Evolutionary conservation across 306 rosid species (phyloP).

Genomic region (Rubus parviflorus): DNA sequence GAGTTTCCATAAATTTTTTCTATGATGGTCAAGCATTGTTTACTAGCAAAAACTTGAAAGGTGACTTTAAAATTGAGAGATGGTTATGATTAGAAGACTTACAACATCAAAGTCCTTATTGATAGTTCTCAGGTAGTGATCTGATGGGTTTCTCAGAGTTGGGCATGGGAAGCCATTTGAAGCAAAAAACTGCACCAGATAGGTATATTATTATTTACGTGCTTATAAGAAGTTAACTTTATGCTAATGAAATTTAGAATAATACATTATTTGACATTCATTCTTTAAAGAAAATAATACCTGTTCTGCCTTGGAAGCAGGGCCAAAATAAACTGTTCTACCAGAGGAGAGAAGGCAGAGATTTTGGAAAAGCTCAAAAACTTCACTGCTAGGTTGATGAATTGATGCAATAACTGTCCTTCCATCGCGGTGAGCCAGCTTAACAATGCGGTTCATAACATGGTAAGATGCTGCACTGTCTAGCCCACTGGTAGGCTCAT

Average conservation of each 20-base stretch:
- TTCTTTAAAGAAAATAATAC: not conserved
- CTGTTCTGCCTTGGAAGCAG: slow-evolving; percentile 34
- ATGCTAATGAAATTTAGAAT: not conserved
- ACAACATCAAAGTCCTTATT: slow-evolving; percentile 74
- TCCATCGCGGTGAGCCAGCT: slow-evolving; percentile 40
- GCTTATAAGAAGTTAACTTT: not conserved
- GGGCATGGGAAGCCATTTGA: slow-evolving; percentile 72
- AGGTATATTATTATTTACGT: not conserved
- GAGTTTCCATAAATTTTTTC: not conserved
- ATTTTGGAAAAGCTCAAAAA: slow-evolving; percentile 53
- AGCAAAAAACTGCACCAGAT: slow-evolving; percentile 52
- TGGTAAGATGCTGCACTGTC: slow-evolving; percentile 76
- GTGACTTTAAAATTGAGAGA: not conserved
- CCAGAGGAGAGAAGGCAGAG: slow-evolving; percentile 47
- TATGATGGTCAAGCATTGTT: not conserved
- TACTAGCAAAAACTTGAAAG: not conserved
- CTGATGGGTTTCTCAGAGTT: slow-evolving; percentile 60
- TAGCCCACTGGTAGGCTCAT: slow-evolving; percentile 79
- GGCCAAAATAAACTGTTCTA: slow-evolving; percentile 37
- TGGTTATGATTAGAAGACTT: not conserved
- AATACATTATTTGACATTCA: not conserved
- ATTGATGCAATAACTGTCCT: slow-evolving; percentile 60
- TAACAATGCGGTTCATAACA: slow-evolving; percentile 56
- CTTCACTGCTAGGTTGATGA: slow-evolving; percentile 73
- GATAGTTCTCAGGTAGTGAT: slow-evolving; percentile 65